A percentile compares a stretch with the other conserved stretches of the same genome.
Evolutionary conservation across 2,329 filamentous ascomycete species (phyloP).

Genomic region (Dryadomyces quercivorus): DNA sequence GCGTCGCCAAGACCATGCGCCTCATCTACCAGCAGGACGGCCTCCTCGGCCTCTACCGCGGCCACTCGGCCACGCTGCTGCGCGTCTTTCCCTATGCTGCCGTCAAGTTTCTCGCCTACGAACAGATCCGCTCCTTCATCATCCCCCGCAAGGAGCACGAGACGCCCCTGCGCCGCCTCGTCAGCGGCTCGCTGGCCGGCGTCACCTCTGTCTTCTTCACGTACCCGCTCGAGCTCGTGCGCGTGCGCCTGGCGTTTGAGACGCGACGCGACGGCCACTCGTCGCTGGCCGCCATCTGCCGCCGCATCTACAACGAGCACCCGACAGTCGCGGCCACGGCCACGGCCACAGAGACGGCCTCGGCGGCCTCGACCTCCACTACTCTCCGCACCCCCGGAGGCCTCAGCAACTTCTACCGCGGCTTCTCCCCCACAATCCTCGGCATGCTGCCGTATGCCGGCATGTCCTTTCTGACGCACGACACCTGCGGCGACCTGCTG

Average conservation of each 20-base stretch:
- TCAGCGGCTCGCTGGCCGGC: conserved; percentile 65
- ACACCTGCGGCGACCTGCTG: conserved; percentile 75
- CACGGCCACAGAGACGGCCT: conserved; percentile 19
- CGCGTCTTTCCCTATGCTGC: conserved; percentile 95
- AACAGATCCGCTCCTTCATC: conserved; percentile 74
- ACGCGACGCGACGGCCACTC: conserved; percentile 64
- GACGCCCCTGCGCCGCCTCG: conserved; percentile 63
- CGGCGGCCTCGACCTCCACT: conserved; percentile 13
- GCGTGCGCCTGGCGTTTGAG: conserved; percentile 89
- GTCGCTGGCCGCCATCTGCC: conserved; percentile 64
- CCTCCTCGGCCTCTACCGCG: conserved; percentile 67
- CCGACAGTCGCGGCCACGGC: conserved; percentile 28
- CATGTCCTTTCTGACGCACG: conserved; percentile 89
- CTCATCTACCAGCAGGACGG: conserved; percentile 75
- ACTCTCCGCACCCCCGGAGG: conserved; percentile 35
- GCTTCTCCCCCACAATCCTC: conserved; percentile 78
- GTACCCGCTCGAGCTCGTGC: conserved; percentile 85
- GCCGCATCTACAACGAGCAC: conserved; percentile 75
- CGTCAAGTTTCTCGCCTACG: conserved; percentile 96
- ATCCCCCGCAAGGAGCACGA: conserved; percentile 65
- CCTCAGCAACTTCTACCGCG: conserved; percentile 84
- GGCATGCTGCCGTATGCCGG: conserved; percentile 97
- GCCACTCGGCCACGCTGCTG: conserved; percentile 85
- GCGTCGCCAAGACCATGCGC: conserved; percentile 67
- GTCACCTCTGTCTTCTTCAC: conserved; percentile 91